Evolutionary conservation across 495 filamentous ascomycete species (phyloP), one percentile per base, ranked within the genome.

Genomic region (Aspergillus cavernicola): DNA sequence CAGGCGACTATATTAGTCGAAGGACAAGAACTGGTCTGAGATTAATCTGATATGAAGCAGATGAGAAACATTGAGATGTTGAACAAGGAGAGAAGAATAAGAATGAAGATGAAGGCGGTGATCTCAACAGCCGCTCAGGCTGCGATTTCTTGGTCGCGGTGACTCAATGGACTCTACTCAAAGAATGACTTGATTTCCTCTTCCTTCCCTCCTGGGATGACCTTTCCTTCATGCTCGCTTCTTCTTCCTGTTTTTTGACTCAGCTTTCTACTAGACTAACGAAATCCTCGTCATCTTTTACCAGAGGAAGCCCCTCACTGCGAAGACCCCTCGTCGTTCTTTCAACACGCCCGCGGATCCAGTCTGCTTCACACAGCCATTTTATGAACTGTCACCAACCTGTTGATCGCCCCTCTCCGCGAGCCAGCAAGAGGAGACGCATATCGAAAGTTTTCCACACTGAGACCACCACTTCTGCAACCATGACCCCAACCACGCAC

Each of bases 391-490:
- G 38, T 44, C 57, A 53, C 15, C 53, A 66, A 60, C 19, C 29
- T 15, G 47, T 51, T 37, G 55, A 62, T 31, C 22, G 57, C 52
- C 59, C 52, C 36, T 52, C 61, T 24, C 60, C 64, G 26, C 66
- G 63, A 54, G 49, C 60, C 28, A 61, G 18, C 36, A 75, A 75
- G 56, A 64, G 64, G 45, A 60, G 67, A 53, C 69, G 71, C 20
- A 58, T 73, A 32, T 69, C 68, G 7, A 48, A 45, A 19, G 56
- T 59, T 12, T 40, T 54, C 6, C 16, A 37, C 48, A 54, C 47
- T 43, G 43, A 66, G 19, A 36, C 16, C 19, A 36, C 16, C 19
- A 41, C 50, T 38, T 3, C 44, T 24, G 41, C 54, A 58, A 50
- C 26, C 19, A 72, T 70, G 68, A 54, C 48, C 13, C n/a, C 39